Percentiles rank a stretch among this genome's conserved stretches.
Evolutionary conservation across 345 rosid species (phyloP).

Genomic region (Arabis hirsuta): DNA sequence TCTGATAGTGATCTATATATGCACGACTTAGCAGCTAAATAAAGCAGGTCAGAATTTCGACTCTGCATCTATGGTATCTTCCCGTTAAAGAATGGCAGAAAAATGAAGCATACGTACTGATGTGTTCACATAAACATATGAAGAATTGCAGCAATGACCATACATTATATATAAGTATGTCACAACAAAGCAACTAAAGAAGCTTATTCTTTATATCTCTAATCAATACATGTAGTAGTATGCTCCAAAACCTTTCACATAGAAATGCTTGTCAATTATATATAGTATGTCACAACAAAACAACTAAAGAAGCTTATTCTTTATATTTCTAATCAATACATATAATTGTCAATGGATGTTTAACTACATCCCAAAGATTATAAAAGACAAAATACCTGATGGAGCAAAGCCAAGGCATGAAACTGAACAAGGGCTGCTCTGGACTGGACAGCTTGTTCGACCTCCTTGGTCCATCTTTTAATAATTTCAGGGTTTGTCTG

Average conservation of each 20-base stretch:
- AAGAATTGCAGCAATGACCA: background rate
- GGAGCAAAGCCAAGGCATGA: slow-evolving; percentile 90
- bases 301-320: slow-evolving; percentile 13
- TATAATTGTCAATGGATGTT: background rate
- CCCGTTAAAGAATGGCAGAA: slow-evolving; percentile 19
- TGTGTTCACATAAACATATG: slow-evolving; percentile 1
- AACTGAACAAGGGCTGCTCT: slow-evolving; percentile 97
- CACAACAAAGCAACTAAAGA: background rate
- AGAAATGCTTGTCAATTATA: background rate
- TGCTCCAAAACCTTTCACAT: slow-evolving; percentile 1
- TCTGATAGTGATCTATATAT: background rate
- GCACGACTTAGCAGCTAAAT: slow-evolving; percentile 3
- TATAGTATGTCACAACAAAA: background rate
- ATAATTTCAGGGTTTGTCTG: slow-evolving; percentile 91
- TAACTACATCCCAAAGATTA: slow-evolving; percentile 2
- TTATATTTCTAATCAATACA: slow-evolving; percentile 19
- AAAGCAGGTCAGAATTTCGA: background rate
- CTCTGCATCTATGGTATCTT: background rate
- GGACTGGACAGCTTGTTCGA: slow-evolving; percentile 96
- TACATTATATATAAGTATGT: slow-evolving; percentile 18
- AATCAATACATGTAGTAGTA: slow-evolving; percentile 1
- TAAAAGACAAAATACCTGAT: slow-evolving; percentile 57
- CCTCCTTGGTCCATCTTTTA: slow-evolving; percentile 97
- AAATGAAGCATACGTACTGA: background rate
- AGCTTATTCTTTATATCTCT: slow-evolving; percentile 20